Conservation (phyloP, 257 asterid genomes). For the Eucommia ulmoides region DNA sequence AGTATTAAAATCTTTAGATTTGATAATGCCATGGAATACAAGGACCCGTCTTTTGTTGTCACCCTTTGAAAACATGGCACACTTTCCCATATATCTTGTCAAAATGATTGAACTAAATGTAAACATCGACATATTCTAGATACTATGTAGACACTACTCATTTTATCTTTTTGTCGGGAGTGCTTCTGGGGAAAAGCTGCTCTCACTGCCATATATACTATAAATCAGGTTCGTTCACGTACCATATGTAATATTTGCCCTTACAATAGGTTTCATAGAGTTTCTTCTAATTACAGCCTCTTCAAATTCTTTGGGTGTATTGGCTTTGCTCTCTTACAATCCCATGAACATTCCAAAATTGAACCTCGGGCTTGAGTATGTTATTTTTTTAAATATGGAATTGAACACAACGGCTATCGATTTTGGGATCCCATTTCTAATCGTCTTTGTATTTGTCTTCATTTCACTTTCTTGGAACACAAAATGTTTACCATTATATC, state of each 20-base stretch:
- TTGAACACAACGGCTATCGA: background rate
- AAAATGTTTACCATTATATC: background rate
- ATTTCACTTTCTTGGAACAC: conserved; percentile 1
- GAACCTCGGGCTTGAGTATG: background rate
- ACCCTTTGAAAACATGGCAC: background rate
- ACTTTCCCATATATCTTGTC: background rate
- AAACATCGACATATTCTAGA: background rate
- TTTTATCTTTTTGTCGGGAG: background rate
- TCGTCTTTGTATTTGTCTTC: background rate
- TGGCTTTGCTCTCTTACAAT: background rate
- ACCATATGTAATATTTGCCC: background rate
- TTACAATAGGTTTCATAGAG: background rate
- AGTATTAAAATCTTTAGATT: background rate
- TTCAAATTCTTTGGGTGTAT: background rate
- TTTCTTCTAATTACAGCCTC: background rate
- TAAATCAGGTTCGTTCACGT: background rate
- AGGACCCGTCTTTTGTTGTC: background rate
- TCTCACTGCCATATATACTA: background rate
- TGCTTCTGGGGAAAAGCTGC: background rate
- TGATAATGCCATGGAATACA: background rate
- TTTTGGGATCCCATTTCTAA: background rate
- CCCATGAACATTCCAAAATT: background rate
- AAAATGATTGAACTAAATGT: background rate
- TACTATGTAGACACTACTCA: background rate
- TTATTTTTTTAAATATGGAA: background rate